Conservation (phyloP, 345 rosid species). For the Gossypium ekmanianum region DNA sequence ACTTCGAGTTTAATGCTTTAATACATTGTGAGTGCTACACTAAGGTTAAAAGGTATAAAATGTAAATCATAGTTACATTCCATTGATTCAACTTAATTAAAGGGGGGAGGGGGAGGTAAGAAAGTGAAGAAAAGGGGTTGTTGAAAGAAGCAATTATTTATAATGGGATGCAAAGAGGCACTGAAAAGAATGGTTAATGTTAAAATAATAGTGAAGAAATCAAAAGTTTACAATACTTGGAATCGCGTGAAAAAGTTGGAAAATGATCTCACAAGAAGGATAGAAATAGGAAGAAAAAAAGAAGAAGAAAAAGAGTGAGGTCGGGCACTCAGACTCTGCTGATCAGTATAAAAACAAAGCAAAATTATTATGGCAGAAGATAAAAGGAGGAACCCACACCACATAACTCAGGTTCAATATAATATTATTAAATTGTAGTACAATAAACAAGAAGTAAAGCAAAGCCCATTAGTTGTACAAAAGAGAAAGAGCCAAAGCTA, state of each 20-base stretch:
- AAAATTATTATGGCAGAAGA: not conserved
- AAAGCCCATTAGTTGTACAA: not conserved
- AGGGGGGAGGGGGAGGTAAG: too few species aligned
- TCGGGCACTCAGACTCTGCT: not conserved
- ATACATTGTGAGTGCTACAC: too few species aligned
- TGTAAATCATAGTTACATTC: too few species aligned
- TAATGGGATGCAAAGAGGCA: not conserved
- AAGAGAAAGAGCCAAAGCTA: constrained; percentile 4
- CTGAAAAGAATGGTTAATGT: not conserved
- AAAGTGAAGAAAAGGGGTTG: not conserved
- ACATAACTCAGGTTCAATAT: not conserved
- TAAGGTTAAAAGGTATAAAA: not conserved
- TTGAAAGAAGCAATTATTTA: not conserved
- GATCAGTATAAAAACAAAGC: not conserved
- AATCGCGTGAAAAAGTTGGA: not conserved
- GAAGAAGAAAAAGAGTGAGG: too few species aligned
- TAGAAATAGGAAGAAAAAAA: not conserved
- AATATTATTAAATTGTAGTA: not conserved
- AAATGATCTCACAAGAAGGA: constrained; percentile 1
- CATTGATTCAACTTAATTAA: not conserved
- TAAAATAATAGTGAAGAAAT: not conserved
- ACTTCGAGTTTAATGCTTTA: too few species aligned
- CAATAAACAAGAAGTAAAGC: not conserved
- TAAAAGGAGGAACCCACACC: constrained; percentile 7
- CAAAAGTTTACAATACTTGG: not conserved